Evolutionary conservation across 1,139 yeast species (phyloP).

Genomic region (Hyphopichia burtonii): DNA sequence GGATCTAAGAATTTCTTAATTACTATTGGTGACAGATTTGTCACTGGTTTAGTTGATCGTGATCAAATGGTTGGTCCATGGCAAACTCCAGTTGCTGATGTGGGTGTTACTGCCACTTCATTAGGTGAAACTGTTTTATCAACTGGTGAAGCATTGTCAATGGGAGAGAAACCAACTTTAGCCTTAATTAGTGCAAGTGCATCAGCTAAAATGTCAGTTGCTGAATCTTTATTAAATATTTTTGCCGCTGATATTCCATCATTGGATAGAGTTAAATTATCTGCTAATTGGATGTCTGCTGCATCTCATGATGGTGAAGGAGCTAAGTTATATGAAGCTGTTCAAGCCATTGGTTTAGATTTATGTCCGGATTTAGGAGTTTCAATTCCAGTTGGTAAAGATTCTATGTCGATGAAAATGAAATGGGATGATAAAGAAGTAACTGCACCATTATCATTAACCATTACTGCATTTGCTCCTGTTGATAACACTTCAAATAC

Average conservation of each 20-base stretch:
- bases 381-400: conserved; percentile 97
- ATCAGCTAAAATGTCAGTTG: conserved; percentile 96
- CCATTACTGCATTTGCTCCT: conserved; percentile 88
- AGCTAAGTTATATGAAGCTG: conserved; percentile 92
- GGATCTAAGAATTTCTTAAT: conserved; percentile 94
- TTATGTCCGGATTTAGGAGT: conserved; percentile 92
- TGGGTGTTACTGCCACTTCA: conserved; percentile 93
- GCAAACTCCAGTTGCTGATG: conserved; percentile 99
- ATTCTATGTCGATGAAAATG: conserved; percentile 99
- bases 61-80: conserved; percentile 99
- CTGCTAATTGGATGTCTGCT: conserved; percentile 99
- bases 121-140: conserved; percentile 66
- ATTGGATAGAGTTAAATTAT: conserved; percentile 73
- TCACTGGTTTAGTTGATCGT: conserved; percentile 94
- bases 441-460: conserved; percentile 90
- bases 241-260: conserved; percentile 87
- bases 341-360: conserved; percentile 92
- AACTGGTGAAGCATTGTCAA: conserved; percentile 96
- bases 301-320: conserved; percentile 97
- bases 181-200: conserved; percentile 92
- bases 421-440: conserved; percentile 93
- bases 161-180: conserved; percentile 94
- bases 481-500: conserved; percentile 83
- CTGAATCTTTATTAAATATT: conserved; percentile 86
- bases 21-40: conserved; percentile 96